Conservation (phyloP, 768 basidiomycete species). For the Russula virescens region DNA sequence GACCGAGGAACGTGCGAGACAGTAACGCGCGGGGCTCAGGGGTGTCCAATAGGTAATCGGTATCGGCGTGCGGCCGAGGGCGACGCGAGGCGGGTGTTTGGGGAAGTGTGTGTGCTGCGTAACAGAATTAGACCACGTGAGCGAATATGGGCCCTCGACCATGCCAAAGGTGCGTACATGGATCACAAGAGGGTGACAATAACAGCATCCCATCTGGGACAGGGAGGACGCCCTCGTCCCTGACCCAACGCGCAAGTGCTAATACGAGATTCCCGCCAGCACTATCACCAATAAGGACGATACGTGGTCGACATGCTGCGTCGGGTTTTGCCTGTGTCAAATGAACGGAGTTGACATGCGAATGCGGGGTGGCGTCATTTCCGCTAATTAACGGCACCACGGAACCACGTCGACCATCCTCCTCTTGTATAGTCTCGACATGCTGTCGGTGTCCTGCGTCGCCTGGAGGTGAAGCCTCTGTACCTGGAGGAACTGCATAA, state of each 20-base stretch:
- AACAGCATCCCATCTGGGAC: constrained; percentile 43
- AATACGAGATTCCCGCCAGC: constrained; percentile 51
- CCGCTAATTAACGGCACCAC: constrained; percentile 15
- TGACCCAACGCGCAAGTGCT: constrained; percentile 47
- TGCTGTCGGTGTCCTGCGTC: background rate
- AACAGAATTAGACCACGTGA: constrained; percentile 1
- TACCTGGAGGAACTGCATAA: background rate
- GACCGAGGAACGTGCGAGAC: constrained; percentile 50
- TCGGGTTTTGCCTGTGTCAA: background rate
- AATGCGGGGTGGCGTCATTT: constrained; percentile 16
- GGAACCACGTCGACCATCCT: background rate
- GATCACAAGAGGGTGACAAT: constrained; percentile 39
- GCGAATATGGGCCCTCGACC: constrained; percentile 22
- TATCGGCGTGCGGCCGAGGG: constrained; percentile 43
- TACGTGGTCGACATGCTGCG: constrained; percentile 26
- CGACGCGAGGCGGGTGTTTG: constrained; percentile 44
- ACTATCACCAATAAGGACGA: constrained; percentile 49
- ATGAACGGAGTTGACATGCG: background rate
- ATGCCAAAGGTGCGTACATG: constrained; percentile 26
- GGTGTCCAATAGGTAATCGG: constrained; percentile 50
- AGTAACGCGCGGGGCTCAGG: constrained; percentile 48
- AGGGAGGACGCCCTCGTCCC: constrained; percentile 43
- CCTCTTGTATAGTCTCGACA: background rate
- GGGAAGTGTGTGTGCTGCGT: constrained; percentile 42
- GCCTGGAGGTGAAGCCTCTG: background rate